Conservation (phyloP, 106 monocot genomes). For the Dioscorea zingiberensis region DNA sequence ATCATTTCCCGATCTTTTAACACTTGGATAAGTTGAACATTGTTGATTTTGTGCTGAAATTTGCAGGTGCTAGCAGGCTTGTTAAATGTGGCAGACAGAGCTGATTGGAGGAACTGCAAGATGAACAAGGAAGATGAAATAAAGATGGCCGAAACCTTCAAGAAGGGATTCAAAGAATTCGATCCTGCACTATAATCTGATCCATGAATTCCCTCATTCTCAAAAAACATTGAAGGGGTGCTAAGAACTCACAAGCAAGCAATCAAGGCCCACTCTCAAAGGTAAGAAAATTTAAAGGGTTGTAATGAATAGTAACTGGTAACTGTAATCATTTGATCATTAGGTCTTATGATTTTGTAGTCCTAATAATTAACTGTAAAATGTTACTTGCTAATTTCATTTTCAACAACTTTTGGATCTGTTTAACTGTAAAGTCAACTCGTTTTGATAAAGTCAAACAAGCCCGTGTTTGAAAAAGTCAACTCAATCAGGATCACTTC, state of each 20-base stretch:
- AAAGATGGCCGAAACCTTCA: constrained; percentile 70
- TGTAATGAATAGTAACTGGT: not conserved
- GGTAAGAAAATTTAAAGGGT: not conserved
- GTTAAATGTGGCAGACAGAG: constrained; percentile 68
- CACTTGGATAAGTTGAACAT: too few relatives aligned
- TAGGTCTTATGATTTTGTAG: too few relatives aligned
- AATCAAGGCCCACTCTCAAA: not conserved
- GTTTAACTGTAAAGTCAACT: too few relatives aligned
- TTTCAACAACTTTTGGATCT: too few relatives aligned
- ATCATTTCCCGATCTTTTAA: not conserved
- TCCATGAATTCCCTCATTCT: not conserved
- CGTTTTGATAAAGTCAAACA: too few relatives aligned
- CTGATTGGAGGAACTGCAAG: constrained; percentile 89
- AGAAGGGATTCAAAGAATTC: constrained; percentile 60
- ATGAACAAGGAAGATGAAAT: constrained; percentile 75
- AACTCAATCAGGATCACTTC: too few relatives aligned
- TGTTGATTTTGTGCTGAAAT: not conserved
- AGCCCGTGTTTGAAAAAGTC: too few relatives aligned
- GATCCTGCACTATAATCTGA: constrained; percentile 45
- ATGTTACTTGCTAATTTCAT: too few relatives aligned
- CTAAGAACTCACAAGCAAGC: not conserved
- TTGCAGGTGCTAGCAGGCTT: constrained; percentile 82
- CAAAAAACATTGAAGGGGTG: not conserved
- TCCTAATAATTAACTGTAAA: too few relatives aligned
- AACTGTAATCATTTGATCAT: too few relatives aligned